Evolutionary conservation across 768 basidiomycete species (phyloP).

Genomic region (Kwoniella shandongensis): DNA sequence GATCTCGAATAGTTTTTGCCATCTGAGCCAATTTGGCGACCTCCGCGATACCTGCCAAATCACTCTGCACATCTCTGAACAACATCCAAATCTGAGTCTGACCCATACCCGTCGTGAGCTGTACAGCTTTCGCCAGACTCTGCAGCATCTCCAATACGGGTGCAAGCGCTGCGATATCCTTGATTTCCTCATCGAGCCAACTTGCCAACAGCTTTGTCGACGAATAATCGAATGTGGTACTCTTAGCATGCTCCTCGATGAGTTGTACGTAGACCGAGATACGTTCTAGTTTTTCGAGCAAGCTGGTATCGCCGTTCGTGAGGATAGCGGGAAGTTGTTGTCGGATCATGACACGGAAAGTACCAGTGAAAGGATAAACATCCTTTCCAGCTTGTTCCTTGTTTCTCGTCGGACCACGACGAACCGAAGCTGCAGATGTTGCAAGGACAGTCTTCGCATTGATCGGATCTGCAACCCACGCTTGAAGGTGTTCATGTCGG

Average conservation of each 20-base stretch:
- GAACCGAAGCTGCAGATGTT: conserved; percentile 13
- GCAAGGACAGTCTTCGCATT: conserved; percentile 30
- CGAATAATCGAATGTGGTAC: conserved; percentile 65
- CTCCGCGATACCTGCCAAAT: background rate
- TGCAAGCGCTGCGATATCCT: conserved; percentile 24
- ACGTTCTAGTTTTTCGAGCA: conserved; percentile 24
- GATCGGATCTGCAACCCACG: conserved; percentile 21
- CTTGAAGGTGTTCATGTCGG: conserved; percentile 4
- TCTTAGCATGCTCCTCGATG: conserved; percentile 57
- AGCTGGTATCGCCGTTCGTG: background rate
- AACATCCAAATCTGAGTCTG: conserved; percentile 70
- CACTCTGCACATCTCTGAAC: conserved; percentile 29
- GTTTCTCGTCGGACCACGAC: conserved; percentile 19
- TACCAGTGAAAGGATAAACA: conserved; percentile 25
- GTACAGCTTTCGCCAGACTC: conserved; percentile 59
- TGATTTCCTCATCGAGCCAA: conserved; percentile 59
- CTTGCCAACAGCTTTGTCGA: conserved; percentile 62
- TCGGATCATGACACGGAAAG: conserved; percentile 6
- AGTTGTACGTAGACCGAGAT: conserved; percentile 40
- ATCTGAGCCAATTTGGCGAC: conserved; percentile 3
- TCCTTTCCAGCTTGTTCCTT: conserved; percentile 22
- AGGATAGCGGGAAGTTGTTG: conserved; percentile 1
- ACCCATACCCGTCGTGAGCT: conserved; percentile 69
- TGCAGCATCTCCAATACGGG: conserved; percentile 30
- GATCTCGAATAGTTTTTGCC: conserved; percentile 12